Evolutionary conservation across 768 basidiomycete species (phyloP).

Genomic region (Cystofilobasidium capitatum): DNA sequence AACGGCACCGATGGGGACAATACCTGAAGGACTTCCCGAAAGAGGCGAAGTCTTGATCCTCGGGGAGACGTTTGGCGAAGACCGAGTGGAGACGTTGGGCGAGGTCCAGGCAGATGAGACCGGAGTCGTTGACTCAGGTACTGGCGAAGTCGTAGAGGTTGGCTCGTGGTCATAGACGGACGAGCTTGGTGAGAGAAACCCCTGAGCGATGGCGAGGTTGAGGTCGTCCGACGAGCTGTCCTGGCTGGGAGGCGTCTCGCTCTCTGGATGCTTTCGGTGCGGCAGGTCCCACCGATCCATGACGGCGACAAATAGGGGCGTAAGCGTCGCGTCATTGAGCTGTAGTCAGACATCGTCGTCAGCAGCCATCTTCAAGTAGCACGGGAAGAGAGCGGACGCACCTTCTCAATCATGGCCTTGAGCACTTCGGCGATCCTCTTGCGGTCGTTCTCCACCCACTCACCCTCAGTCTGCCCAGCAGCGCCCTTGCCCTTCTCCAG

Average conservation of each 20-base stretch:
- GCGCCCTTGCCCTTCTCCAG: background rate
- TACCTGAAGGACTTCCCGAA: background rate
- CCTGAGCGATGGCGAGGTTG: background rate
- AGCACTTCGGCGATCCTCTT: slow-evolving; percentile 1
- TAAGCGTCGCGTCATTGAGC: slow-evolving; percentile 14
- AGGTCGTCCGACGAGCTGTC: background rate
- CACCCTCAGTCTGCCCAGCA: background rate
- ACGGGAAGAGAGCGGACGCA: background rate
- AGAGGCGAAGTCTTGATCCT: background rate
- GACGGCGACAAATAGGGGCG: background rate
- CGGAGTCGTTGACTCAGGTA: too few relatives aligned
- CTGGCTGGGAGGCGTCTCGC: too few relatives aligned
- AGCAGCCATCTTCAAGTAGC: background rate
- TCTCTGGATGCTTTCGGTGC: background rate
- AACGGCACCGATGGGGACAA: background rate
- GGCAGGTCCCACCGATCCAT: background rate
- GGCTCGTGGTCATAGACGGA: background rate
- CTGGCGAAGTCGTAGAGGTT: too few relatives aligned
- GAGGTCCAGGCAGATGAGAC: background rate
- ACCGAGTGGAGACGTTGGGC: background rate
- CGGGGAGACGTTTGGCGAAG: background rate
- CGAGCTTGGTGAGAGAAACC: background rate
- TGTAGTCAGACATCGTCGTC: background rate
- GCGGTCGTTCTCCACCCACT: slow-evolving; percentile 1
- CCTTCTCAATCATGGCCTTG: slow-evolving; percentile 5